These are phyloP conservation scores for Ophiognomonia clavigignenti-juglandacearum DNA, from an alignment of 2,329 filamentous ascomycete species.

Conservation along the genomic window DNA sequence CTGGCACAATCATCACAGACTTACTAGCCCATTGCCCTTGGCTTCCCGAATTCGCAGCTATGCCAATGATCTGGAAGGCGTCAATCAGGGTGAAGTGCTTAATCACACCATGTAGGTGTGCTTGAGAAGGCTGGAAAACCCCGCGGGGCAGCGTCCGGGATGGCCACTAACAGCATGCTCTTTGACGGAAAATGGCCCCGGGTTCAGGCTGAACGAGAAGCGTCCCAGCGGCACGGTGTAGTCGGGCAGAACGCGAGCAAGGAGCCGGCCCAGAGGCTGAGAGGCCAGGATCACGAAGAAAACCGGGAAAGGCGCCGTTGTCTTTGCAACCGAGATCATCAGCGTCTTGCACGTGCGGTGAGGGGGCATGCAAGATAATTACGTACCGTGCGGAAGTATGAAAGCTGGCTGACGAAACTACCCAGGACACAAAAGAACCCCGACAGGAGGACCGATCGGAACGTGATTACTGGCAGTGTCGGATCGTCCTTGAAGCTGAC, in stretches of 20 bases:
- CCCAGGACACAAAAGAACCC: slow-evolving; percentile 16
- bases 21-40: slow-evolving; percentile 17
- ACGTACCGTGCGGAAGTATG: slow-evolving; percentile 13
- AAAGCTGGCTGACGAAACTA: slow-evolving; percentile 16
- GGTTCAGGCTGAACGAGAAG: slow-evolving; percentile 18
- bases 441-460: slow-evolving; percentile 18
- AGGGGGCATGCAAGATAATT: neutral
- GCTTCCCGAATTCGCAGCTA: slow-evolving; percentile 19
- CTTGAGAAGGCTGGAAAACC: too few relatives aligned
- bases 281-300: slow-evolving; percentile 21
- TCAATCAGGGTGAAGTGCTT: too few relatives aligned
- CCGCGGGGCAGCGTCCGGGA: too few relatives aligned
- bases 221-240: slow-evolving; percentile 13
- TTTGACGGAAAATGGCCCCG: slow-evolving; percentile 18
- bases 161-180: too few relatives aligned
- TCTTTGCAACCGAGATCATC: neutral
- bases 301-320: slow-evolving; percentile 16
- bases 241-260: slow-evolving; percentile 16
- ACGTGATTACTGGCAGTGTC: slow-evolving; percentile 15
- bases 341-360: neutral
- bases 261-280: slow-evolving; percentile 16
- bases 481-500: slow-evolving; percentile 20
- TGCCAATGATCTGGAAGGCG: too few relatives aligned
- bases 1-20: neutral
- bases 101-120: too few relatives aligned